Conservation (phyloP, 2,329 filamentous ascomycete species). For the Colletotrichum sp. region DNA sequence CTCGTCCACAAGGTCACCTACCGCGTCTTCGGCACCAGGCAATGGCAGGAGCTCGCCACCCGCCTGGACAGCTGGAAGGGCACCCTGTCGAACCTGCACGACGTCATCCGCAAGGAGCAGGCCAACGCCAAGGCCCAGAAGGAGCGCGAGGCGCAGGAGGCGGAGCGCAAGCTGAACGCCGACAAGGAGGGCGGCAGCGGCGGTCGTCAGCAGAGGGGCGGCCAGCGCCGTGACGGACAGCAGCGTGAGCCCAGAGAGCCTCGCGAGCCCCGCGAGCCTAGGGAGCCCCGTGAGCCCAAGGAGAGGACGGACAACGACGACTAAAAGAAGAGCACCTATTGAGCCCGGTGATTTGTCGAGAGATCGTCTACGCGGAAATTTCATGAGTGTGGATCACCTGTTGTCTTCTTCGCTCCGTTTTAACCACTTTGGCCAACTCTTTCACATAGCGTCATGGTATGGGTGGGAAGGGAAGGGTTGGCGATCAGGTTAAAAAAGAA, state of each 20-base stretch:
- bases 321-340: conserved; percentile 36
- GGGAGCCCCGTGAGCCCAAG: conserved; percentile 34
- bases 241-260: conserved; percentile 31
- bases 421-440: neutral
- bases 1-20: conserved; percentile 95
- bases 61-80: conserved; percentile 90
- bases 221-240: conserved; percentile 31
- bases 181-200: conserved; percentile 36
- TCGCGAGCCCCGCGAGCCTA: conserved; percentile 11
- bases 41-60: conserved; percentile 94
- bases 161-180: conserved; percentile 67
- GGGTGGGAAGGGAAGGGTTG: neutral
- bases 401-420: neutral
- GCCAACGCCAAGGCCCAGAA: conserved; percentile 76
- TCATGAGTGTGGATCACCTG: neutral
- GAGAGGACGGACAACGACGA: conserved; percentile 63
- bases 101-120: conserved; percentile 81
- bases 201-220: conserved; percentile 29
- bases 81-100: conserved; percentile 79
- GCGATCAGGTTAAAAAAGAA: neutral
- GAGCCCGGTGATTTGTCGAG: neutral
- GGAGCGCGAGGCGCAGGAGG: conserved; percentile 77
- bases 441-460: neutral
- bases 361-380: neutral
- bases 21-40: conserved; percentile 95